phyloP scores from a whole-genome alignment of 352 stramenopile genomes.

The Phytopythium vexans region DNA sequence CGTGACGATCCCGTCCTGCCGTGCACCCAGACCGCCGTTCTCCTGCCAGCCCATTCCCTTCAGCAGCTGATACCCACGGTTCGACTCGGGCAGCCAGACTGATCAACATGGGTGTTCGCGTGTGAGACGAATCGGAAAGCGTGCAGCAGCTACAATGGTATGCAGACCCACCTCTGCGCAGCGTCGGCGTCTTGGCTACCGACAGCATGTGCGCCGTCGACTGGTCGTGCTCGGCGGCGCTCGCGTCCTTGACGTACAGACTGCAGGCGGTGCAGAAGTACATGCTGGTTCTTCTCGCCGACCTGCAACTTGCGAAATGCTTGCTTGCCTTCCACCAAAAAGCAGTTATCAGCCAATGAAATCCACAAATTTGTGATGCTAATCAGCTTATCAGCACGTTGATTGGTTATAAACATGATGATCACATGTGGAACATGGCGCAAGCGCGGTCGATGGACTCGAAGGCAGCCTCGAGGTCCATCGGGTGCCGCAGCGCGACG shows the following conservation, averaged over 20 bases:
- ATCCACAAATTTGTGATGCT: background rate
- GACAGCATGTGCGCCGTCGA: constrained; percentile 49
- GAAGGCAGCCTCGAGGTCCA: constrained; percentile 31
- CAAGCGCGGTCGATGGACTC: constrained; percentile 31
- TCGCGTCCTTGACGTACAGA: constrained; percentile 55
- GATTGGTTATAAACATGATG: constrained; percentile 20
- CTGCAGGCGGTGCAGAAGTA: constrained; percentile 66
- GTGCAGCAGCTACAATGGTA: background rate
- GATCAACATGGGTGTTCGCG: background rate
- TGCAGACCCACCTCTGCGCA: constrained; percentile 35
- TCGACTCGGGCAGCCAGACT: constrained; percentile 71
- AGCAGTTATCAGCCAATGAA: background rate
- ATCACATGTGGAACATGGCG: constrained; percentile 2
- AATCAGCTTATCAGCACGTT: background rate
- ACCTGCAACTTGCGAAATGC: background rate
- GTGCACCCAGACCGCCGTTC: constrained; percentile 28
- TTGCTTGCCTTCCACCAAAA: background rate
- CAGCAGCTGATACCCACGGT: constrained; percentile 59
- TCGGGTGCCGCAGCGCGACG: constrained; percentile 33
- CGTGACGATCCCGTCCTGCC: constrained; percentile 31
- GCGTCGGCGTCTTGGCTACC: constrained; percentile 33
- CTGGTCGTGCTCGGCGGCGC: constrained; percentile 46
- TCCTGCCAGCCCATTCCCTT: constrained; percentile 59
- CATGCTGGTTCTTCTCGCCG: constrained; percentile 18
- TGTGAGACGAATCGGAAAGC: background rate